These are phyloP conservation scores for Hypoxylon intermedium DNA, from an alignment of 495 filamentous ascomycete species.

Conservation along the genomic window DNA sequence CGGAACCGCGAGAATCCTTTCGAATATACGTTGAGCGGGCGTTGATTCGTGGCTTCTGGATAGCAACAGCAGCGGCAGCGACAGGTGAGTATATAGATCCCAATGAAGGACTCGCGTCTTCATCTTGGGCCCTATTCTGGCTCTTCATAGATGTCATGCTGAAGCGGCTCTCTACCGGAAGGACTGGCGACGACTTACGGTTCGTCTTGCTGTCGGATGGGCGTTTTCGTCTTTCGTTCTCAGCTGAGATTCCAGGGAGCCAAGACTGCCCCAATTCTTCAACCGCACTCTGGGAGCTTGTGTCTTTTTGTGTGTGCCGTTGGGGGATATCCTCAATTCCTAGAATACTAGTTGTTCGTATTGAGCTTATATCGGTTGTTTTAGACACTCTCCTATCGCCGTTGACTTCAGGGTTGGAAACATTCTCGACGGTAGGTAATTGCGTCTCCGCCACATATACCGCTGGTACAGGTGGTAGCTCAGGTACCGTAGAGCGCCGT, in stretches of 20 bases:
- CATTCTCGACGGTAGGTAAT: background rate
- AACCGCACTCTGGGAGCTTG: conserved; percentile 39
- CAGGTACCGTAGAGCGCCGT: conserved; percentile 53
- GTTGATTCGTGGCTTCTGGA: conserved; percentile 42
- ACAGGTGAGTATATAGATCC: conserved; percentile 53
- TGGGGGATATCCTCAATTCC: conserved; percentile 49
- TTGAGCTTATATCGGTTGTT: conserved; percentile 45
- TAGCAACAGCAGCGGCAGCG: conserved; percentile 42
- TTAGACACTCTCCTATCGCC: conserved; percentile 31
- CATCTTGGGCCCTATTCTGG: conserved; percentile 43
- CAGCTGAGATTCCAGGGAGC: conserved; percentile 48
- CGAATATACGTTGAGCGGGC: conserved; percentile 46
- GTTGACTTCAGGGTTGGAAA: background rate
- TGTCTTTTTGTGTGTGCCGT: conserved; percentile 13
- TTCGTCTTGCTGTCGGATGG: conserved; percentile 35
- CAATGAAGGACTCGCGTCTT: conserved; percentile 47
- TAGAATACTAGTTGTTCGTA: conserved; percentile 48
- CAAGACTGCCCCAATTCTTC: conserved; percentile 49
- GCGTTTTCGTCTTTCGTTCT: conserved; percentile 15
- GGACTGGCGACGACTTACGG: conserved; percentile 49
- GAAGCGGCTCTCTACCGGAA: conserved; percentile 42
- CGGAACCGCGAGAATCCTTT: conserved; percentile 24
- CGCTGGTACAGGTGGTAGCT: conserved; percentile 49
- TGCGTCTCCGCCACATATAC: conserved; percentile 35
- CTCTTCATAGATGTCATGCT: conserved; percentile 43